These are phyloP conservation scores for Kuraishia ogatae DNA, from an alignment of 805 yeast species.

Conservation along the genomic window DNA sequence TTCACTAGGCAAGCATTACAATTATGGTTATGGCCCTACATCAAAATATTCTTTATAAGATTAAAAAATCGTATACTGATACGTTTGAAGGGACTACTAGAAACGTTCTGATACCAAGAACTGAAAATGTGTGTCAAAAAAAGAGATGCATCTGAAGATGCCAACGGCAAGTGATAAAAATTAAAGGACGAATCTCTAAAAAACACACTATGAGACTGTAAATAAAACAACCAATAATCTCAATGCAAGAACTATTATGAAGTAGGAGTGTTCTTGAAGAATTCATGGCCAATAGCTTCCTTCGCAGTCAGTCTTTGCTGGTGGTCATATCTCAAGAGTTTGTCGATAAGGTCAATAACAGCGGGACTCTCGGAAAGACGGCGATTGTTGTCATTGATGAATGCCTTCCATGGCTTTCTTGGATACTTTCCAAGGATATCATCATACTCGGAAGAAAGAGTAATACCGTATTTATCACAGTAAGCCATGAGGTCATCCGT, in stretches of 20 bases:
- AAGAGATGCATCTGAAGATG: neutral
- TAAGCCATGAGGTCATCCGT: conserved; percentile 66
- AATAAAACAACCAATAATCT: neutral
- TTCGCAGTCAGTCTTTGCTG: conserved; percentile 80
- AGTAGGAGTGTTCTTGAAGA: conserved; percentile 32
- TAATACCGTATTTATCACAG: conserved; percentile 58
- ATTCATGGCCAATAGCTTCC: conserved; percentile 78
- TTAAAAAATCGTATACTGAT: neutral
- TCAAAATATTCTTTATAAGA: neutral
- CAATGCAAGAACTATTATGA: neutral
- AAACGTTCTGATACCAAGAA: neutral
- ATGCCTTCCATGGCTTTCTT: conserved; percentile 59
- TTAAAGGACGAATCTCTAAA: neutral
- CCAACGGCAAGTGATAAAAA: neutral
- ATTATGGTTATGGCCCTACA: no score
- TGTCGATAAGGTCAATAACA: conserved; percentile 62
- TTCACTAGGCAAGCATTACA: neutral
- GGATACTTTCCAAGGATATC: conserved; percentile 57
- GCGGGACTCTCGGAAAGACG: conserved; percentile 42
- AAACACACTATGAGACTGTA: neutral
- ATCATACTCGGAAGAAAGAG: conserved; percentile 72
- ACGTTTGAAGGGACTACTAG: neutral
- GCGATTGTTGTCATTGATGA: conserved; percentile 46
- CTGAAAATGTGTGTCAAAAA: neutral
- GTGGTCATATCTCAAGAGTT: conserved; percentile 74